Conservation (phyloP, 805 yeast species). For the baker's yeast (Saccharomyces cerevisiae) region DNA sequence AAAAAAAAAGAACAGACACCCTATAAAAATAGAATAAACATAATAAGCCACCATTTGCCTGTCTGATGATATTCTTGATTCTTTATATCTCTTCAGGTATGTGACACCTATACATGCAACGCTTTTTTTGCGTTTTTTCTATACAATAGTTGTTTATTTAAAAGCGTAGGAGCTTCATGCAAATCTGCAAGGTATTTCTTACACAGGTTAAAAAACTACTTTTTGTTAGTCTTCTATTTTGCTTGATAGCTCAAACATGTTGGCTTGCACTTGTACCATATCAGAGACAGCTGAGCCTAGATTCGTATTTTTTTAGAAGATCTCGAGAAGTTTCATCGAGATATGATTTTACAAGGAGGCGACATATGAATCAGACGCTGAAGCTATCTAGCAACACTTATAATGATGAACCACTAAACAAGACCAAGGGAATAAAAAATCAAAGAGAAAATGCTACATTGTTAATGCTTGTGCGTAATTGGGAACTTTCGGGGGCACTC, state of each 20-base stretch:
- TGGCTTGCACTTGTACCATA: not conserved
- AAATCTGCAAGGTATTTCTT: not conserved
- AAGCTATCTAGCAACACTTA: constrained; percentile 26
- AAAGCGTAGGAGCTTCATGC: not conserved
- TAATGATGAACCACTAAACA: constrained; percentile 10
- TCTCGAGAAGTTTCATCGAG: constrained; percentile 12
- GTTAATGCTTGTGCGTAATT: constrained; percentile 79
- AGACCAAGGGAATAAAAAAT: not conserved
- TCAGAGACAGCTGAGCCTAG: not conserved
- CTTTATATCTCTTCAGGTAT: not conserved
- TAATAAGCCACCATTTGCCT: not conserved
- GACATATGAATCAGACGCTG: constrained; percentile 6
- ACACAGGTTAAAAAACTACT: not conserved
- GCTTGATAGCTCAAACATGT: not conserved
- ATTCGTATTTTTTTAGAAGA: not conserved
- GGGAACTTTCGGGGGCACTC: constrained; percentile 68
- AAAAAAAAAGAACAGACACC: not conserved
- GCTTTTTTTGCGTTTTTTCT: not conserved
- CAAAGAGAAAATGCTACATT: constrained; percentile 59
- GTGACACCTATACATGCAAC: not conserved
- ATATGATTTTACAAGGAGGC: constrained; percentile 12
- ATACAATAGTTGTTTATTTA: not conserved
- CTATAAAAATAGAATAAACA: not conserved
- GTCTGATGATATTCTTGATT: not conserved
- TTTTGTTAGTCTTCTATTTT: not conserved